Percentiles rank a stretch among this genome's conserved stretches.
These are phyloP conservation scores for Nigrospora sphaerica DNA, from an alignment of 2,329 filamentous ascomycete genomes.

Conservation along the genomic window DNA sequence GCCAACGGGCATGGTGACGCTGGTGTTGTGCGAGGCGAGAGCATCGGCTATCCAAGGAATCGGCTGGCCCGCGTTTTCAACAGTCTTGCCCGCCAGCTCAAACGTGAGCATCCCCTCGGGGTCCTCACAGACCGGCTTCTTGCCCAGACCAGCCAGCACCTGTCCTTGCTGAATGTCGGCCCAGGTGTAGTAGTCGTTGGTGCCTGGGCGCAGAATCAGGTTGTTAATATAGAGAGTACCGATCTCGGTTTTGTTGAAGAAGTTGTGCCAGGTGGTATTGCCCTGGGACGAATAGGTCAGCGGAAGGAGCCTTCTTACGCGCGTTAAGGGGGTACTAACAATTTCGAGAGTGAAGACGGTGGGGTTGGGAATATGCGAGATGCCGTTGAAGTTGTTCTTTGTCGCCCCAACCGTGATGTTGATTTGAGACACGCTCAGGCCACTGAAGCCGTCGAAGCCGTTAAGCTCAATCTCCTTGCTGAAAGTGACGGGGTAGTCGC, in stretches of 20 bases:
- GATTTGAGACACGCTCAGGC: constrained; percentile 44
- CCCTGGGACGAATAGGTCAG: constrained; percentile 32
- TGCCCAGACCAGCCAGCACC: constrained; percentile 35
- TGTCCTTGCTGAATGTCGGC: constrained; percentile 43
- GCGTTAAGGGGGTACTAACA: constrained; percentile 29
- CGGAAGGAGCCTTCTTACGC: neutral
- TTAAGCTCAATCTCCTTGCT: constrained; percentile 46
- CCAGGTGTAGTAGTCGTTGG: constrained; percentile 48
- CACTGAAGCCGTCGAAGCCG: constrained; percentile 48
- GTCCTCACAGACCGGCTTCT: constrained; percentile 40
- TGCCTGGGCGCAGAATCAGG: constrained; percentile 46
- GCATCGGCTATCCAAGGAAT: constrained; percentile 51
- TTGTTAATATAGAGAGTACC: constrained; percentile 52
- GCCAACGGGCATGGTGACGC: constrained; percentile 44
- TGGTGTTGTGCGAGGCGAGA: constrained; percentile 42
- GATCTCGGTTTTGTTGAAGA: constrained; percentile 40
- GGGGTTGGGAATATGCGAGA: constrained; percentile 54
- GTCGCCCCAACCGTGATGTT: constrained; percentile 32
- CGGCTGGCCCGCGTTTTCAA: constrained; percentile 41
- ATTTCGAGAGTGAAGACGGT: constrained; percentile 59
- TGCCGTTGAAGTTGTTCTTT: constrained; percentile 54
- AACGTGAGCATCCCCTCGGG: constrained; percentile 44
- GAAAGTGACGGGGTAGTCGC: constrained; percentile 43
- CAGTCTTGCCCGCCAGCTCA: constrained; percentile 43
- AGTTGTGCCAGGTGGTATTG: constrained; percentile 55